Evolutionary conservation across 805 yeast genomes (phyloP).

Genomic region (Ogataea paraovalis): DNA sequence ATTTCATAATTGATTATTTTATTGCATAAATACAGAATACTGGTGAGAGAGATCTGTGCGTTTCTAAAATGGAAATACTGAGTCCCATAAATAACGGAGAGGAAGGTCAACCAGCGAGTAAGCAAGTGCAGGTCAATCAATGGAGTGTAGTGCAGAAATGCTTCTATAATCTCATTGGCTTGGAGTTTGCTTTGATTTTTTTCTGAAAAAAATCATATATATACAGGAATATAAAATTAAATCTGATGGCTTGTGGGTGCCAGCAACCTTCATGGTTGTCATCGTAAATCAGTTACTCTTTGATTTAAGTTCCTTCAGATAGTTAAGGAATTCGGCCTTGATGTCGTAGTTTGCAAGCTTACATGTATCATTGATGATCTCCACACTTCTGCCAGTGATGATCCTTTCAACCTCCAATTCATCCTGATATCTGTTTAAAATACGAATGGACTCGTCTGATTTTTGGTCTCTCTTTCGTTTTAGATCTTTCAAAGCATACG

Average conservation of each 20-base stretch:
- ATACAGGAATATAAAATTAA: neutral
- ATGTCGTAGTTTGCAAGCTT: slow-evolving; percentile 11
- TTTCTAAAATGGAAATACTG: no score
- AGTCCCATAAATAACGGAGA: no score
- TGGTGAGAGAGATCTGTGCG: no score
- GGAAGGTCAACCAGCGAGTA: no score
- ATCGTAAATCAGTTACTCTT: neutral
- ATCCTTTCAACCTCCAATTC: slow-evolving; percentile 40
- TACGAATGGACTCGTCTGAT: slow-evolving; percentile 25
- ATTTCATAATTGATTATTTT: no score
- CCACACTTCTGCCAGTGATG: slow-evolving; percentile 33
- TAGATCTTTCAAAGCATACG: slow-evolving; percentile 44
- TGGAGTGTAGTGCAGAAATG: no score
- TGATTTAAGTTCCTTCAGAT: slow-evolving; percentile 5
- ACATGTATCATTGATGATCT: slow-evolving; percentile 35
- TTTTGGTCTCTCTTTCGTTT: slow-evolving; percentile 28
- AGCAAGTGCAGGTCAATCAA: no score
- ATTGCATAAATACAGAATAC: no score
- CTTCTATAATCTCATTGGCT: no score
- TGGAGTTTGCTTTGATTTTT: no score
- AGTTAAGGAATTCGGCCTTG: slow-evolving; percentile 12
- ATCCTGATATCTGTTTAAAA: slow-evolving; percentile 36
- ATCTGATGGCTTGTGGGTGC: neutral
- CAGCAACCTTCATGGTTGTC: no score
- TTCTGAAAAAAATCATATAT: no score